Evolutionary conservation across 2,329 filamentous ascomycete species (phyloP).

Genomic region (Ceratocystis alfenasii): DNA sequence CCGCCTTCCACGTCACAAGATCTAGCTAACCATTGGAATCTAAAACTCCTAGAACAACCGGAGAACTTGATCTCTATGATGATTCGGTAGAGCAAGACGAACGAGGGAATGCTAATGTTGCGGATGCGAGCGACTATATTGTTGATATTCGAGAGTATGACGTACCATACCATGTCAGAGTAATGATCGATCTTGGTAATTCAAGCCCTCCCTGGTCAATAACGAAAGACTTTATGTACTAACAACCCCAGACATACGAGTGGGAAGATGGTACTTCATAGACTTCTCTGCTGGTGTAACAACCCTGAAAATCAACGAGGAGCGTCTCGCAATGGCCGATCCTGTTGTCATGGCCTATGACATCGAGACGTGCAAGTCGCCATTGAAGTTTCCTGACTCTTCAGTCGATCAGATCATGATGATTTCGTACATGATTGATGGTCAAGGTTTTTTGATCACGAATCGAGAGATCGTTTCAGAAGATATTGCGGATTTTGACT

Average conservation of each 20-base stretch:
- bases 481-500: conserved; percentile 95
- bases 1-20: background rate
- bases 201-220: background rate
- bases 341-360: conserved; percentile 98
- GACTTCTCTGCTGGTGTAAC: conserved; percentile 86
- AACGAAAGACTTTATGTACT: conserved; percentile 22
- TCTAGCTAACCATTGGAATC: conserved; percentile 22
- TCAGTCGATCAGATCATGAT: conserved; percentile 98
- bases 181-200: conserved; percentile 82
- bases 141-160: conserved; percentile 98
- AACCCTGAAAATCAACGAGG: conserved; percentile 72
- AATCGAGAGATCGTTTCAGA: conserved; percentile 97
- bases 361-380: conserved; percentile 94
- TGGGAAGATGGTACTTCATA: conserved; percentile 93
- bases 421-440: conserved; percentile 99
- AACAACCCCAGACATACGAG: conserved; percentile 61
- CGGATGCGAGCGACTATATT: conserved; percentile 92
- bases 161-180: conserved; percentile 96
- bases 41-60: conserved; percentile 47
- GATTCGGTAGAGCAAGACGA: conserved; percentile 68
- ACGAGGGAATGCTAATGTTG: conserved; percentile 61
- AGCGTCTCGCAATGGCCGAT: conserved; percentile 79
- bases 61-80: conserved; percentile 91
- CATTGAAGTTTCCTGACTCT: conserved; percentile 91
- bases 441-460: conserved; percentile 92